Conservation (phyloP, 345 rosid genomes). For the Eucalyptus dawsonii region DNA sequence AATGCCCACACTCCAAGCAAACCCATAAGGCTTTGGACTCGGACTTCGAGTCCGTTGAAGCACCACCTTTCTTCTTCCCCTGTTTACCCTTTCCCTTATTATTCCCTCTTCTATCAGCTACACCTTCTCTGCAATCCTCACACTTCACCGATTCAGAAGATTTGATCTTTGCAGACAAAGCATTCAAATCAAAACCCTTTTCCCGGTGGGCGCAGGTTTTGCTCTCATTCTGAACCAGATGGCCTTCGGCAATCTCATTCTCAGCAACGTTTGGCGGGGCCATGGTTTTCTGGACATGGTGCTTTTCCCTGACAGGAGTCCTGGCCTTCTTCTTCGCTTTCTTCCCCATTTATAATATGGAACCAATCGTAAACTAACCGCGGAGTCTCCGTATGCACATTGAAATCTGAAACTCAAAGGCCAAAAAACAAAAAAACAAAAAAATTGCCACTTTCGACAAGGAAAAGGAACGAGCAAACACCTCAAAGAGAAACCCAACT, state of each 20-base stretch:
- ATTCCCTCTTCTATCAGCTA: slow-evolving; percentile 39
- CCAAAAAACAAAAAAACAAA: neutral
- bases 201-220: slow-evolving; percentile 51
- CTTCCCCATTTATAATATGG: slow-evolving; percentile 54
- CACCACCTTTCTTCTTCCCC: slow-evolving; percentile 49
- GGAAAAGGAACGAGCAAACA: neutral
- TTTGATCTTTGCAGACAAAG: slow-evolving; percentile 43
- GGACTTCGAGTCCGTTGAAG: slow-evolving; percentile 34
- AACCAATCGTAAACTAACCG: neutral
- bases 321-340: slow-evolving; percentile 66
- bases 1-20: slow-evolving; percentile 91
- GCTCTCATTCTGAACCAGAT: slow-evolving; percentile 21
- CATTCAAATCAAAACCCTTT: slow-evolving; percentile 47
- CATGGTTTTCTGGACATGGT: slow-evolving; percentile 17
- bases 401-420: neutral
- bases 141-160: slow-evolving; percentile 43
- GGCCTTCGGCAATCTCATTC: slow-evolving; percentile 13
- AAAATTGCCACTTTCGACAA: neutral
- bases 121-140: slow-evolving; percentile 65
- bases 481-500: neutral
- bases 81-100: slow-evolving; percentile 55
- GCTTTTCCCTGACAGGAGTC: slow-evolving; percentile 45
- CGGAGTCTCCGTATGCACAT: neutral
- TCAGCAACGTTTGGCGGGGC: slow-evolving; percentile 15
- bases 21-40: slow-evolving; percentile 71